phyloP scores from a whole-genome alignment of 2,329 filamentous ascomycete species.

The Cryphonectria parasitica region DNA sequence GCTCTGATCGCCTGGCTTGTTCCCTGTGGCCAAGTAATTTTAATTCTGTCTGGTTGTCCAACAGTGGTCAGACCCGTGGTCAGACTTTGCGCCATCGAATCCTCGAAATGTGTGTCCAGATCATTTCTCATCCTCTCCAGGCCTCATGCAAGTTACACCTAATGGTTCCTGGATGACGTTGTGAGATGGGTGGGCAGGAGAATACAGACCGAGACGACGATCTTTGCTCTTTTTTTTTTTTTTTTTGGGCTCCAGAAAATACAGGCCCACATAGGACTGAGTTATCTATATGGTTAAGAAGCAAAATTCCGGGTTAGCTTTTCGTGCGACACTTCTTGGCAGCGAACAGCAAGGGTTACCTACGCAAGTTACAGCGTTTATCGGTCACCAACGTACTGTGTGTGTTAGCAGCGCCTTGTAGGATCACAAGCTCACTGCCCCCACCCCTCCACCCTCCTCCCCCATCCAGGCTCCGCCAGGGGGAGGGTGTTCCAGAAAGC shows the following conservation, averaged over 20 bases:
- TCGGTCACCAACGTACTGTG: background rate
- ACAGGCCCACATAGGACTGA: background rate
- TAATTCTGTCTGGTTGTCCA: background rate
- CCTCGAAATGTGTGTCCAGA: no score
- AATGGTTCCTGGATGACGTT: background rate
- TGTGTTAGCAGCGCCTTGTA: background rate
- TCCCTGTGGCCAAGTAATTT: background rate
- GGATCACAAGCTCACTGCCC: background rate
- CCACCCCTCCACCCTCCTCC: no score
- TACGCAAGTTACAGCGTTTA: background rate
- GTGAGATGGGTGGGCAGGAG: no score
- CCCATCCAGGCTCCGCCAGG: background rate
- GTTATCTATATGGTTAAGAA: slow-evolving; percentile 2
- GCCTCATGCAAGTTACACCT: no score
- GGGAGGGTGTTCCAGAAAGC: background rate
- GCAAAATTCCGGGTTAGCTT: background rate
- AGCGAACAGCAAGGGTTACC: background rate
- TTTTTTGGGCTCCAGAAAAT: background rate
- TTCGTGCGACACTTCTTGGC: background rate
- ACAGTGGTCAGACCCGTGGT: background rate
- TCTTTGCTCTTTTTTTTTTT: background rate
- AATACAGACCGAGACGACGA: background rate
- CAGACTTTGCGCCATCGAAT: background rate
- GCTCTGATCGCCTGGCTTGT: background rate
- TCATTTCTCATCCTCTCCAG: no score